Evolutionary conservation across 257 asterid genomes (phyloP).

Genomic region (Solanum corneliomulleri): DNA sequence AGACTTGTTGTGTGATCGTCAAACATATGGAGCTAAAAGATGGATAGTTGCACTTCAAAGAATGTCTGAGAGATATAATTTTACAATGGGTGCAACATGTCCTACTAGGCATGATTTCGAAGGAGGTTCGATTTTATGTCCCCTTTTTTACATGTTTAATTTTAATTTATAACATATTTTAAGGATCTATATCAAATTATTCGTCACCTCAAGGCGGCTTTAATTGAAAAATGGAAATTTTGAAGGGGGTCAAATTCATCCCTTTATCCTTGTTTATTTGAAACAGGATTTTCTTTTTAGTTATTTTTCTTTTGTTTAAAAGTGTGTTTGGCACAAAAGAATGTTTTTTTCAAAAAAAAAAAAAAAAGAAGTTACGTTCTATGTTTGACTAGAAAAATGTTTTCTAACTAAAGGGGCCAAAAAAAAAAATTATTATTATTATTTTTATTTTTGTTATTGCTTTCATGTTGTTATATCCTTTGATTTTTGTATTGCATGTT

Average conservation of each 20-base stretch:
- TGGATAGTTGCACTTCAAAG: conserved; percentile 54
- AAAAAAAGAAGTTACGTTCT: neutral
- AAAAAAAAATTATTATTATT: neutral
- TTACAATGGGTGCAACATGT: conserved; percentile 18
- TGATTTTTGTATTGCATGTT: neutral
- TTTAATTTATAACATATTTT: neutral
- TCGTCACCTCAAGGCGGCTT: neutral
- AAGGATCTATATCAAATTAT: neutral
- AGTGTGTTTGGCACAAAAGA: neutral
- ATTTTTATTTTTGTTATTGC: neutral
- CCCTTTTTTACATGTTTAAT: neutral
- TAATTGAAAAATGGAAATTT: neutral
- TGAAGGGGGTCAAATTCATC: conserved; percentile 34
- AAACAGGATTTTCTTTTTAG: neutral
- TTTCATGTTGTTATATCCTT: neutral
- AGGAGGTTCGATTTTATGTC: conserved; percentile 25
- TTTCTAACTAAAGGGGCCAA: neutral
- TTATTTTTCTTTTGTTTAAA: neutral
- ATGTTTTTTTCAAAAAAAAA: neutral
- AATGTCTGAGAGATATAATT: conserved; percentile 50
- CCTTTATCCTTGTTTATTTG: neutral
- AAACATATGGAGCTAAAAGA: conserved; percentile 67
- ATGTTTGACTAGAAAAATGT: neutral
- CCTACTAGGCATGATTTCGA: conserved; percentile 24
- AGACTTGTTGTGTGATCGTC: conserved; percentile 35